Evolutionary conservation across 768 basidiomycete genomes (phyloP).

Genomic region (Hysterangium stoloniferum): DNA sequence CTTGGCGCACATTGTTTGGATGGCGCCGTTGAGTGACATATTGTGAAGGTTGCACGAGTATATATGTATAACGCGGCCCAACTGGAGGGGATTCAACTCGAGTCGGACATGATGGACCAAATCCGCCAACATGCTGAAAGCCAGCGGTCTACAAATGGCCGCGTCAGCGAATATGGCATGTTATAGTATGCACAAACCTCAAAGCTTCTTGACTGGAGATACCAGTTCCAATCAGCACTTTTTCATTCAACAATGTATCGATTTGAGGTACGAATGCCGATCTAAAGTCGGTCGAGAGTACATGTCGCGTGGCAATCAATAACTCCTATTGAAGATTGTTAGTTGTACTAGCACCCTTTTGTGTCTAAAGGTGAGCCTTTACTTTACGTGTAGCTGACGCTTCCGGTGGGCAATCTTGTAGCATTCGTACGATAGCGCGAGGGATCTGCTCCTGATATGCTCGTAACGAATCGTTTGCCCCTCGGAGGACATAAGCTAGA

Average conservation of each 20-base stretch:
- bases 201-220: conserved; percentile 81
- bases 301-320: conserved; percentile 86
- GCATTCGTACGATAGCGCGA: conserved; percentile 70
- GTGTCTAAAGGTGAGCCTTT: neutral
- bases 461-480: conserved; percentile 54
- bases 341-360: neutral
- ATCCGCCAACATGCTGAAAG: conserved; percentile 87
- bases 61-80: conserved; percentile 70
- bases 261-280: conserved; percentile 73
- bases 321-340: conserved; percentile 71
- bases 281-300: conserved; percentile 72
- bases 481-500: conserved; percentile 80
- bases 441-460: conserved; percentile 77
- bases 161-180: conserved; percentile 6
- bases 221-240: conserved; percentile 77
- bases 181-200: conserved; percentile 36
- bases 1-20: conserved; percentile 89
- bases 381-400: conserved; percentile 80
- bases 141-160: conserved; percentile 47
- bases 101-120: conserved; percentile 84
- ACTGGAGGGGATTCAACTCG: conserved; percentile 70
- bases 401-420: conserved; percentile 90
- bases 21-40: conserved; percentile 64
- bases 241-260: conserved; percentile 86
- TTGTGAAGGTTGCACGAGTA: conserved; percentile 90